Percentiles rank a stretch among this genome's conserved stretches.
Conservation (phyloP, 352 stramenopile genomes). For the Peronospora farinosa region DNA sequence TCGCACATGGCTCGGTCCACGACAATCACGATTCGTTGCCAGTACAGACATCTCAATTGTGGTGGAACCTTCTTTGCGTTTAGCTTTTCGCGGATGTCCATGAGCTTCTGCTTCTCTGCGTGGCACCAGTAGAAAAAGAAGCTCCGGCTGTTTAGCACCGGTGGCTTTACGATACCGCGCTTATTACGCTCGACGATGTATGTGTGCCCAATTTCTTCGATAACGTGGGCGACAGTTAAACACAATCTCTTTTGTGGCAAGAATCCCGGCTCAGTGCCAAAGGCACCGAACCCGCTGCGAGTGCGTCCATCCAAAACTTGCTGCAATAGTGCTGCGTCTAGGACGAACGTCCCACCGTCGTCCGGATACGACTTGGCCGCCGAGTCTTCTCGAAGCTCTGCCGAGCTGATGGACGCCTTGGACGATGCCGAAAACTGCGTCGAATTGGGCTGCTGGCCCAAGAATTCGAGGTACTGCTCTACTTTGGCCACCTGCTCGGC, state of each 20-base stretch:
- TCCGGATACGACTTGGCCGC: background rate
- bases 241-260: conserved; percentile 61
- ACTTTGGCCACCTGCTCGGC: conserved; percentile 50
- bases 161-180: conserved; percentile 47
- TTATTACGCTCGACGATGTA: conserved; percentile 67
- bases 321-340: conserved; percentile 27
- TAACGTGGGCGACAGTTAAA: conserved; percentile 43
- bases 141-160: too few relatives aligned
- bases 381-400: too few relatives aligned
- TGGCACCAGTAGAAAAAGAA: conserved; percentile 87
- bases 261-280: conserved; percentile 52
- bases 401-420: conserved; percentile 50
- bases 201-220: conserved; percentile 41
- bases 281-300: conserved; percentile 68
- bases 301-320: conserved; percentile 37
- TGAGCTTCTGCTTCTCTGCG: conserved; percentile 80
- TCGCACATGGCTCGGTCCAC: conserved; percentile 72
- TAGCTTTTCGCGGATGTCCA: conserved; percentile 68
- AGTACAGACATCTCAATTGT: conserved; percentile 25
- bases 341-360: background rate
- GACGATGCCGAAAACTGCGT: conserved; percentile 50
- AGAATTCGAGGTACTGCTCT: conserved; percentile 56
- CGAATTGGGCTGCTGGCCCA: conserved; percentile 37
- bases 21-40: conserved; percentile 46
- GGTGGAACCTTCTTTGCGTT: conserved; percentile 1